Conservation (phyloP, 208 protist species). For the Trichomonas gallinae region DNA sequence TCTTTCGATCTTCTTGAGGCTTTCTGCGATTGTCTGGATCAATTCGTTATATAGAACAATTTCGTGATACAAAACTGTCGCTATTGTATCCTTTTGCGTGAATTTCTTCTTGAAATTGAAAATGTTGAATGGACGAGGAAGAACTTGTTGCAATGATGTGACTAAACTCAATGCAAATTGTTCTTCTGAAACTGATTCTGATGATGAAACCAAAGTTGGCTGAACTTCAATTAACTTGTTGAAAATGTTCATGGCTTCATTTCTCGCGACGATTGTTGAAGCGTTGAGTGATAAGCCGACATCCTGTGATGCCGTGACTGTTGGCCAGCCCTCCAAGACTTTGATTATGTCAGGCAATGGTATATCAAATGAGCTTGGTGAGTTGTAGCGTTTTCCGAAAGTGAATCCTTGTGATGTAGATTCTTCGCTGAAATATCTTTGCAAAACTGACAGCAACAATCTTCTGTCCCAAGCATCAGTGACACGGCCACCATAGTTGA, state of each 20-base stretch:
- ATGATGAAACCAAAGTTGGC: neutral
- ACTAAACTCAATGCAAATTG: neutral
- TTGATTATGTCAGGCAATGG: neutral
- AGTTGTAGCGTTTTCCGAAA: neutral
- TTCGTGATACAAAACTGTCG: constrained; percentile 79
- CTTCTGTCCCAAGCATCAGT: constrained; percentile 90
- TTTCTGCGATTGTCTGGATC: constrained; percentile 60
- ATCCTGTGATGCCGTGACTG: neutral
- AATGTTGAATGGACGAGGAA: neutral
- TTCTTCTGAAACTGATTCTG: neutral
- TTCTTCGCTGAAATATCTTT: neutral
- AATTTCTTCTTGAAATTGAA: neutral
- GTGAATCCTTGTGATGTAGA: neutral
- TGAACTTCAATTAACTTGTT: neutral
- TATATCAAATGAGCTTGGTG: neutral
- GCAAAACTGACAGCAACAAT: constrained; percentile 79
- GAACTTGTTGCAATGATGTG: neutral
- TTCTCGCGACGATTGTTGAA: neutral
- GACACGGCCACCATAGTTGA: constrained; percentile 97
- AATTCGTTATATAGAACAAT: constrained; percentile 59
- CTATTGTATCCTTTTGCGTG: constrained; percentile 41
- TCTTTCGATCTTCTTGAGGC: constrained; percentile 81
- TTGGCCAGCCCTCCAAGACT: neutral
- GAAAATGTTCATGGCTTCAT: neutral
- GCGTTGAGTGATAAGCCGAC: neutral